A percentile compares a stretch with the other conserved stretches of the same genome.
Evolutionary conservation across 2,329 filamentous ascomycete genomes (phyloP).

Genomic region (Apiospora marii): DNA sequence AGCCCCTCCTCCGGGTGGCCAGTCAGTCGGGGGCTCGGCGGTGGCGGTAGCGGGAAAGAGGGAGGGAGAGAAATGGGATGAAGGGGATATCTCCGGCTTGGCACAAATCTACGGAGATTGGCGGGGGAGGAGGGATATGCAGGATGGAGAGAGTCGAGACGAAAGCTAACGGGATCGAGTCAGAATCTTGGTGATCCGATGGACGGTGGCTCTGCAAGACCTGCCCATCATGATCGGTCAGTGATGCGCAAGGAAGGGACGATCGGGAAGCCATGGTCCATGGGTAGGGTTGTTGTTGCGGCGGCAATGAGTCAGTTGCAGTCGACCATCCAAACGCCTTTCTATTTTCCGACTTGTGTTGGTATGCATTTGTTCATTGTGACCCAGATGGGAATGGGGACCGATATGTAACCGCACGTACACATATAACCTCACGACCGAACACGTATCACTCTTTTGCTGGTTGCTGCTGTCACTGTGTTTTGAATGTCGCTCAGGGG

Average conservation of each 20-base stretch:
- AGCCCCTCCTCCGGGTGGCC: not conserved
- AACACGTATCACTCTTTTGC: not conserved
- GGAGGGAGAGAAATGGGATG: not conserved
- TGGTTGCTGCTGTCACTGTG: not conserved
- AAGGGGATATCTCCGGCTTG: not conserved
- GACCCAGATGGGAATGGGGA: not conserved
- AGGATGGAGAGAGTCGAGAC: not conserved
- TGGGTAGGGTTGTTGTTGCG: not conserved
- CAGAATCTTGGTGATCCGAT: not conserved
- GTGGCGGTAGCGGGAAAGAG: not conserved
- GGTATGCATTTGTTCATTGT: not conserved
- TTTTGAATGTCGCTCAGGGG: too few relatives aligned
- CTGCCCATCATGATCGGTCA: slow-evolving; percentile 5
- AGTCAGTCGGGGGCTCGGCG: slow-evolving; percentile 1
- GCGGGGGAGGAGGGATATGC: not conserved
- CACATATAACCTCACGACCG: not conserved
- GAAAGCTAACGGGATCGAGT: not conserved
- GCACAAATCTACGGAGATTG: not conserved
- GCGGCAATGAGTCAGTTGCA: not conserved
- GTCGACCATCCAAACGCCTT: not conserved
- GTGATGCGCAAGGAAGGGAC: not conserved
- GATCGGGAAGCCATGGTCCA: not conserved
- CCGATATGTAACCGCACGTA: not conserved
- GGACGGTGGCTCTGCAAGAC: not conserved
- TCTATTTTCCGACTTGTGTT: not conserved